Evolutionary conservation across 129 eudicot genomes (phyloP).

Genomic region (Tagetes erecta): DNA sequence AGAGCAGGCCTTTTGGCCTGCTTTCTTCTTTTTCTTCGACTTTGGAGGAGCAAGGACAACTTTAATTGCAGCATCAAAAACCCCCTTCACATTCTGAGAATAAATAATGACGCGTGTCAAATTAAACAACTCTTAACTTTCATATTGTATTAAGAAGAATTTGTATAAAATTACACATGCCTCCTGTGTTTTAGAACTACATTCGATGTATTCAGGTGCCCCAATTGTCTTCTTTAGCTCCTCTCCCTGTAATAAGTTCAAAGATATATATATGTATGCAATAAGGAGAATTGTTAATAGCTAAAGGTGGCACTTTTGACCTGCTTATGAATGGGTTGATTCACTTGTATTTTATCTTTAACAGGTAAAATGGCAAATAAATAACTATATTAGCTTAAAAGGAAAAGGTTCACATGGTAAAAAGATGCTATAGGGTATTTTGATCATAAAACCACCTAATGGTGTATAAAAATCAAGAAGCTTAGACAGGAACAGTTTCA

Average conservation of each 20-base stretch:
- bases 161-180: constrained; percentile 35
- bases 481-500: not conserved
- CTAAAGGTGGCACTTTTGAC: constrained; percentile 9
- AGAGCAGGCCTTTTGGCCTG: constrained; percentile 82
- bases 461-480: not conserved
- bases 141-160: not conserved
- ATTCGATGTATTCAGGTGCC: constrained; percentile 91
- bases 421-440: not conserved
- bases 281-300: constrained; percentile 21
- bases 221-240: constrained; percentile 87
- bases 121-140: not conserved
- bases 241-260: constrained; percentile 68
- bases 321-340: not conserved
- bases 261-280: constrained; percentile 12
- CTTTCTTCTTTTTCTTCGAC: constrained; percentile 74
- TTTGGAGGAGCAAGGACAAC: constrained; percentile 92
- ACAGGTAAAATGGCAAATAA: not conserved
- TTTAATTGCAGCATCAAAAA: constrained; percentile 88
- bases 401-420: not conserved
- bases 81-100: constrained; percentile 70
- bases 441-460: not conserved
- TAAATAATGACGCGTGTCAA: constrained; percentile 3
- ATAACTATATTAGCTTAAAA: not conserved
- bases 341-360: not conserved
- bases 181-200: constrained; percentile 96